Evolutionary conservation across 345 rosid species (phyloP), one percentile per base, ranked within the genome.

Genomic region (Nasturtium officinale): DNA sequence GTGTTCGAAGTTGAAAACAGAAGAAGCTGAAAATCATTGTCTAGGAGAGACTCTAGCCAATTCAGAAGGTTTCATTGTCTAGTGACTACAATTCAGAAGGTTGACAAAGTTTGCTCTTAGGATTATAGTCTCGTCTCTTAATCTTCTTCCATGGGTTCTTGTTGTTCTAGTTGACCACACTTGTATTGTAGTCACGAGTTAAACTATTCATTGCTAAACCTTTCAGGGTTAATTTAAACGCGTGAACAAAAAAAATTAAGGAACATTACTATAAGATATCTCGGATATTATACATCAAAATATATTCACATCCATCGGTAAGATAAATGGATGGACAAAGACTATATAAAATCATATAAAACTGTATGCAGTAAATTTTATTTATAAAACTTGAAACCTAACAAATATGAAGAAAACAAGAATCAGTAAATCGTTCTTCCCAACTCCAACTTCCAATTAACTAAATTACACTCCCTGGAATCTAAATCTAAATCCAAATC

Each of bases 361-460:
- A 18, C 15, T 43, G 5, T 29, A 47, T 33, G 50, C 15, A 47
- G 58, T 43, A 43, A 28, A 20, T 5, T 20, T 43, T 30, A 43
- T 15, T 16, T 43, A 55, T 40, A 11, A 32, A 32, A 25, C 40
- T 21, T 21, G 21, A 7, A 15, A 9, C 5, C 3, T 7, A 48
- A 35, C 5, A 4, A 51, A 61, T n/a, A 35, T 13, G 62, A 29
- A 38, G 26, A 16, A 6, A 25, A 26, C 3, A 30, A 10, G 0
- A 30, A 11, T 47, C 20, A 65, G 18, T 7, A 65, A 18, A 65
- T 32, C 16, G 69, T 28, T 29, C 55, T 28, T 47, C 69, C 89
- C 18, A 83, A 61, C 79, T 65, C 76, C 52, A 68, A 33, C 16
- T 71, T 46, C 50, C 30, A 42, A 9, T 73, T 63, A 3, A 63